Percentiles rank a stretch among this genome's conserved stretches.
Evolutionary conservation across 1,284 basidiomycete genomes (phyloP).

Genomic region (Dichomitus squalens): DNA sequence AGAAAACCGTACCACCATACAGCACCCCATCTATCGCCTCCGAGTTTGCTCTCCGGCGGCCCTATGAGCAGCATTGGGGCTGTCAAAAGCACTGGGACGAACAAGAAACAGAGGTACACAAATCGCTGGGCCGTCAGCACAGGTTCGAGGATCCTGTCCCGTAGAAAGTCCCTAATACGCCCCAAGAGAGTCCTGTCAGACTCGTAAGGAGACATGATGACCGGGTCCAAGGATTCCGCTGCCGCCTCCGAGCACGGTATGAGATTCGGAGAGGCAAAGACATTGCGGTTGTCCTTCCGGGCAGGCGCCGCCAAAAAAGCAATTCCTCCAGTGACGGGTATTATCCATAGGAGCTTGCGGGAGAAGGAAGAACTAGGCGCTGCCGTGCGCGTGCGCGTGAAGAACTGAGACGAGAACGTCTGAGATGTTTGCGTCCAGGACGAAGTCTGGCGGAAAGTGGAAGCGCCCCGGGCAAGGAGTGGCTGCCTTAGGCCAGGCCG

Average conservation of each 20-base stretch:
- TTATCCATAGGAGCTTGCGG: constrained; percentile 50
- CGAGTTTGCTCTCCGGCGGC: constrained; percentile 49
- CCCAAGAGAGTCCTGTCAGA: constrained; percentile 46
- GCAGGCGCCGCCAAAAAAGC: constrained; percentile 49
- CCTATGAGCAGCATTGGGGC: constrained; percentile 89
- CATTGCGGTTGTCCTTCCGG: constrained; percentile 36
- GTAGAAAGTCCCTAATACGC: constrained; percentile 48
- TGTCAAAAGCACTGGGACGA: constrained; percentile 85
- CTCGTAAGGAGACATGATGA: constrained; percentile 67
- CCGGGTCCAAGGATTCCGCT: constrained; percentile 23
- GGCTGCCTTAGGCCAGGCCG: constrained; percentile 29
- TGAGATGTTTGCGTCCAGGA: constrained; percentile 23
- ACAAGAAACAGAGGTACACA: constrained; percentile 81
- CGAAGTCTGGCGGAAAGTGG: constrained; percentile 23
- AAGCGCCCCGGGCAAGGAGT: constrained; percentile 22
- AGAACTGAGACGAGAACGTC: constrained; percentile 28
- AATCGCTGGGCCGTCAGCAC: constrained; percentile 85
- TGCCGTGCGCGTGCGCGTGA: constrained; percentile 29
- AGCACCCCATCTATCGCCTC: constrained; percentile 82
- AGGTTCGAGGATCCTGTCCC: constrained; percentile 79
- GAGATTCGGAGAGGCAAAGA: constrained; percentile 61
- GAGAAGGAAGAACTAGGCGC: constrained; percentile 16
- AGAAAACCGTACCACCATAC: constrained; percentile 96
- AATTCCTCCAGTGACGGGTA: constrained; percentile 59
- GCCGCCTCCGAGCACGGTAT: constrained; percentile 55